Base-by-base conservation (phyloP, 176 grass and related monocot genomes). In the Miscanthus lutarioriparius region DNA sequence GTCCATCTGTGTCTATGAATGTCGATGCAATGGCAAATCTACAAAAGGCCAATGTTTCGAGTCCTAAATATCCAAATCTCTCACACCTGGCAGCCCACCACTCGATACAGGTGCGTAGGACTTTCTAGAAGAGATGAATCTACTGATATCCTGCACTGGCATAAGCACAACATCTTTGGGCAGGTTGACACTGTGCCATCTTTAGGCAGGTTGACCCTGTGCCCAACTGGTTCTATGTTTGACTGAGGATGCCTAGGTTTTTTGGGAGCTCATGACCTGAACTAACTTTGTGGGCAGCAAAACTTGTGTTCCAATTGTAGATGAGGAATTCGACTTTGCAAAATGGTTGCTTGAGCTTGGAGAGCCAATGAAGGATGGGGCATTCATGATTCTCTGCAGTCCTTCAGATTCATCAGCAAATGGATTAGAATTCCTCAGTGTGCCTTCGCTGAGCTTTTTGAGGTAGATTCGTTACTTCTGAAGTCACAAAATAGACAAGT, bases 381-480 rank as follows among this genome's bases (percentile, higher is more conserved):
- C 70, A 37, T 44, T 77, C 10, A 72, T 49, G 66, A 86, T 75
- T 19, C 40, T 48, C 43, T 43, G 0, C 15, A 44, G 11, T 74
- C 25, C 43, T 78, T 63, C 47, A 10, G 58, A 67, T 82, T 30
- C 36, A 2, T 47, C 36, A 22, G 16, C 45, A 39, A 82, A 63
- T 62, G 67, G 38, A 64, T 79, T 64, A 33, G 76, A 15, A 3
- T 66, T 36, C 10, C 10, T 72, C 40, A 56, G 7, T 40, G 66
- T 65, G 10, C 44, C 27, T 32, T 27, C 22, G 32, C 5, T 79
- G 56, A 94, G 5, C 48, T 86, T 92, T 76, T 66, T 92, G 25
- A 92, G 67, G 61, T 64, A 92, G 0, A 91, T 20, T 7, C 90
- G 49, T 17, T 97, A 97, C 36, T 94, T 94, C 92, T 97, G 92